These are phyloP conservation scores for Cyclotella kingstonii DNA, from an alignment of 108 stramenopile species.

Conservation along the genomic window DNA sequence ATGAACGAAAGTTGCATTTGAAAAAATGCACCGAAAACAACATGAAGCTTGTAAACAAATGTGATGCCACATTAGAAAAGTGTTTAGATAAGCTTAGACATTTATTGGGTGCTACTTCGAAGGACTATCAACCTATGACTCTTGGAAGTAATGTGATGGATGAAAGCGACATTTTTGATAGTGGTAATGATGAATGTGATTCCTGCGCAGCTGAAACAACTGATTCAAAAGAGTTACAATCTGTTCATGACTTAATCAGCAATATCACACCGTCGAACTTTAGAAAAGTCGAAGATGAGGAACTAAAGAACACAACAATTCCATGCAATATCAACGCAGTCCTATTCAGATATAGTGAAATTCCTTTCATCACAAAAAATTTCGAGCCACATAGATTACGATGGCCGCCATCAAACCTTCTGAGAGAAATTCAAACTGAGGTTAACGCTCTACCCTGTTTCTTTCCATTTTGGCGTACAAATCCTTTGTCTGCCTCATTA, in stretches of 20 bases:
- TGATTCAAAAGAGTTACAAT: too few species aligned
- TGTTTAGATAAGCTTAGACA: conserved; percentile 22
- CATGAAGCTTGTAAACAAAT: conserved; percentile 17
- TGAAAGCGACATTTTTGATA: not conserved
- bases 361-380: not conserved
- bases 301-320: too few species aligned
- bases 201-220: too few species aligned
- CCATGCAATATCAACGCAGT: too few species aligned
- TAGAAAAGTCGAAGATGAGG: too few species aligned
- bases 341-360: not conserved
- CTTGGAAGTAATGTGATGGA: not conserved
- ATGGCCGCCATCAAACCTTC: conserved; percentile 11
- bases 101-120: not conserved
- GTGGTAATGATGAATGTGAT: too few species aligned
- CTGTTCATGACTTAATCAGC: too few species aligned
- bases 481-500: conserved; percentile 13
- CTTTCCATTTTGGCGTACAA: conserved; percentile 26
- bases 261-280: too few species aligned
- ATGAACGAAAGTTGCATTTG: conserved; percentile 8
- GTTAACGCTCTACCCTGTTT: not conserved
- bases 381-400: not conserved
- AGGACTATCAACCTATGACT: not conserved
- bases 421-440: conserved; percentile 8
- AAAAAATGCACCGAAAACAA: conserved; percentile 28
- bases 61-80: conserved; percentile 30